Evolutionary conservation across 2,329 filamentous ascomycete genomes (phyloP), one percentile per base, ranked within the genome.

Genomic region (Neonectria neomacrospora): DNA sequence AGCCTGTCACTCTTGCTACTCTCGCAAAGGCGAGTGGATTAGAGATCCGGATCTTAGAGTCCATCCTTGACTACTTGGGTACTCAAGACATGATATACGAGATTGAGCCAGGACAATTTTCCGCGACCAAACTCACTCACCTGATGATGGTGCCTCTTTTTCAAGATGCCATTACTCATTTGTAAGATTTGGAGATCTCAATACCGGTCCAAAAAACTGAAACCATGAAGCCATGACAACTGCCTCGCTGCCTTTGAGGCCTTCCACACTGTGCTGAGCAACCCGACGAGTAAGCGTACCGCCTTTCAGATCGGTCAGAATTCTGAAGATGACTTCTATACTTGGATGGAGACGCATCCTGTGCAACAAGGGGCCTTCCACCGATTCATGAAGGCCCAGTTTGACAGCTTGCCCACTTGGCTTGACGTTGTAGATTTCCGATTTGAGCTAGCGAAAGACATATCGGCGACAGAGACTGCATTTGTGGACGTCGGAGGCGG

Each of bases 31-130:
- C n/a, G n/a, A 42, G 39, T 42, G 39, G 39, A 4, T 20, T 42
- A 2, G 39, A 20, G 18, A 5, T 8, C 18, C n/a, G n/a, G n/a
- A 20, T 42, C 9, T n/a, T 42, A 3, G 39, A 42, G 18, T 42
- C 39, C 2, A 42, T 42, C 9, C 18, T 42, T 18, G n/a, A 42
- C 18, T 42, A 42, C 39, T 20, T 42, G n/a, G n/a, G 39, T 20
- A 42, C 39, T 12, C 39, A 20, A n/a, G 8, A 52, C 16, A 64
- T 67, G 65, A 52, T 58, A 3, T 11, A n/a, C 1, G 61, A 68
- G 37, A 44, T 48, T 10, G 41, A 51, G 9, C 41, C 50, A 3
- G 64, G 62, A 5, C 20, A 37, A 8, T 37, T 37, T 14, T n/a
- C 14, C 34, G 34, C 34, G 34, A 37, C 34, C 6, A 37, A 37